Base-by-base conservation (phyloP, 176 grass and related monocot genomes). In the Ampelocalamus luodianensis region DNA sequence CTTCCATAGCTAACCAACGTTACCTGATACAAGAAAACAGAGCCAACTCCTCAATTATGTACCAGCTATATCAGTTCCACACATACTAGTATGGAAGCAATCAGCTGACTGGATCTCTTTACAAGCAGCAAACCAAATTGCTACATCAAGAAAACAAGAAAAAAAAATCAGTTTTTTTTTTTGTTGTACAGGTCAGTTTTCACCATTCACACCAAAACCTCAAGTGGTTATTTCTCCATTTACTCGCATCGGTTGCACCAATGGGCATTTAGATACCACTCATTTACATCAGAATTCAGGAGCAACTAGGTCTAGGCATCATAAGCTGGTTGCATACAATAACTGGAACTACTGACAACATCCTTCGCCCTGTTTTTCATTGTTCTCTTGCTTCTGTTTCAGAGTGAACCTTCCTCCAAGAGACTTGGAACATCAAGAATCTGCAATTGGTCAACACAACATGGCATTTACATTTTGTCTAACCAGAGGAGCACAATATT, bases 351-450 rank as follows among this genome's bases (percentile, higher is more conserved):
- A 87, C 82, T 92, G 90, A 64, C 89, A 95, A 50, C 96, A 99
- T 10, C 88, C 86, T 34, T 90, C 85, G 49, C 83, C 81, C n/a
- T 67, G 63, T 72, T 78, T 94, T 65, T 82, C 82, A 44, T 54
- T 44, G 34, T 83, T 90, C 67, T 94, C 96, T 39, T 90, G 91
- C 86, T 99, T 94, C 70, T 94, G 96, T 84, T 96, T 96, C 81
- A 99, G 80, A 61, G 79, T 86, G 83, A 93, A 69, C 91, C 96
- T 96, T 96, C 91, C 38, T 92, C 96, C 85, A 90, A 80, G 27
- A 95, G 88, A 65, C 90, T 93, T 22, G 96, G 93, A 67, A 98
- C 91, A 53, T 93, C 90, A 6, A 98, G 78, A 81, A 98, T 98
- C 96, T 98, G 88, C 54, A 81, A 45, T 10, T 75, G 40, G 42